A percentile compares a stretch with the other conserved stretches of the same genome.
Conservation (phyloP, 257 asterid species). For the Cynanchum wilfordii region DNA sequence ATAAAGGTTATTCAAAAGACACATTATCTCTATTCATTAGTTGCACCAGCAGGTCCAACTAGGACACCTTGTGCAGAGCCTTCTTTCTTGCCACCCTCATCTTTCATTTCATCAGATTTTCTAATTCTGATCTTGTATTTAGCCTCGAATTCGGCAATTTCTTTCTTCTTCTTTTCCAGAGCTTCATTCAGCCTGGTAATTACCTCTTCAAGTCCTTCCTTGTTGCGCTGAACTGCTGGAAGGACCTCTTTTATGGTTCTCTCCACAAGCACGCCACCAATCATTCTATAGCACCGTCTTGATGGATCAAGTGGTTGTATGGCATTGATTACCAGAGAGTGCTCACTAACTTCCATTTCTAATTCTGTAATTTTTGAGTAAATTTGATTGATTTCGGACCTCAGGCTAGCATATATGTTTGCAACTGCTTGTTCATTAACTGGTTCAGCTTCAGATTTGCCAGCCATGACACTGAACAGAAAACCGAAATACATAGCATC, state of each 20-base stretch:
- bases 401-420: conserved; percentile 62
- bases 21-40: conserved; percentile 27
- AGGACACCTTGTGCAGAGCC: conserved; percentile 97
- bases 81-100: conserved; percentile 73
- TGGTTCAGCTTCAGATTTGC: conserved; percentile 58
- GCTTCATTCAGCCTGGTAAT: conserved; percentile 75
- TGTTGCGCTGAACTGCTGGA: conserved; percentile 88
- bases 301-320: conserved; percentile 81
- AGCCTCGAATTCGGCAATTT: conserved; percentile 72
- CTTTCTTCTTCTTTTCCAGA: conserved; percentile 83
- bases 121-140: conserved; percentile 78
- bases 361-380: conserved; percentile 87
- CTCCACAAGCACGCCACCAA: conserved; percentile 97
- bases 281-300: conserved; percentile 93
- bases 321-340: conserved; percentile 85
- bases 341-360: conserved; percentile 95
- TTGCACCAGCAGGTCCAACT: conserved; percentile 74
- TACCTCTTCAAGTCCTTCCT: conserved; percentile 93
- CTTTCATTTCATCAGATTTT: conserved; percentile 74
- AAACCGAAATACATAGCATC: not conserved
- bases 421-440: conserved; percentile 94
- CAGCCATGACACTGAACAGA: conserved; percentile 45
- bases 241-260: conserved; percentile 76
- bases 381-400: conserved; percentile 74
- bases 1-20: not conserved